Evolutionary conservation across 805 yeast genomes (phyloP).

Genomic region (Candida methanosorbosa): DNA sequence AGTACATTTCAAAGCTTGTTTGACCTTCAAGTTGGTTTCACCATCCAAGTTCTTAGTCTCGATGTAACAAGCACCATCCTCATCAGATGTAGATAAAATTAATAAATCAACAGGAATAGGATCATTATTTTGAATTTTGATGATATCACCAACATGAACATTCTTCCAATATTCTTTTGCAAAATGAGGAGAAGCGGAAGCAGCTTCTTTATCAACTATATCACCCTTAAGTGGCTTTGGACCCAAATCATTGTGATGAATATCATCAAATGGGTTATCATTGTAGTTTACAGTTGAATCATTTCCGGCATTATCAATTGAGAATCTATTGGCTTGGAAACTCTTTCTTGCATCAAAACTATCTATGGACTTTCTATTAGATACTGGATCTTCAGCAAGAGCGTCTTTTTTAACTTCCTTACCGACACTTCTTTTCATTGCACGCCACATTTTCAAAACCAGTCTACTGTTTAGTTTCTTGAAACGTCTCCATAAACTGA

Average conservation of each 20-base stretch:
- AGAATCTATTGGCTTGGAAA: conserved; percentile 9
- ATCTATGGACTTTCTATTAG: conserved; percentile 17
- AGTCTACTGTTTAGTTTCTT: conserved; percentile 35
- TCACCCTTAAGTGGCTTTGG: neutral
- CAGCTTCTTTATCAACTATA: neutral
- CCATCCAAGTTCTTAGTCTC: conserved; percentile 83
- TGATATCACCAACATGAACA: conserved; percentile 65
- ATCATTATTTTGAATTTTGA: conserved; percentile 60
- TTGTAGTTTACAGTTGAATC: conserved; percentile 64
- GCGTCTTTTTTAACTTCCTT: neutral
- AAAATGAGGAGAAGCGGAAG: neutral
- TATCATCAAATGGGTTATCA: conserved; percentile 5
- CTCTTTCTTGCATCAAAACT: conserved; percentile 24
- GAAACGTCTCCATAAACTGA: conserved; percentile 61
- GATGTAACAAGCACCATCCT: conserved; percentile 58
- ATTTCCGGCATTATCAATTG: conserved; percentile 42
- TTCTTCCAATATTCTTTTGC: conserved; percentile 51
- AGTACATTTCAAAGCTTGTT: conserved; percentile 62
- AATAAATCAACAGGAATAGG: conserved; percentile 74
- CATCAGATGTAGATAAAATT: conserved; percentile 58
- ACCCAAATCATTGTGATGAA: neutral
- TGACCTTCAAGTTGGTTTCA: conserved; percentile 68
- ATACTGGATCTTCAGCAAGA: neutral
- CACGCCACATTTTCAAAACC: conserved; percentile 3
- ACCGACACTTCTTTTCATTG: neutral